Percentiles rank a stretch among this genome's conserved stretches.
These are phyloP conservation scores for Fomitopsis pulvina DNA, from an alignment of 768 basidiomycete genomes.

Conservation along the genomic window DNA sequence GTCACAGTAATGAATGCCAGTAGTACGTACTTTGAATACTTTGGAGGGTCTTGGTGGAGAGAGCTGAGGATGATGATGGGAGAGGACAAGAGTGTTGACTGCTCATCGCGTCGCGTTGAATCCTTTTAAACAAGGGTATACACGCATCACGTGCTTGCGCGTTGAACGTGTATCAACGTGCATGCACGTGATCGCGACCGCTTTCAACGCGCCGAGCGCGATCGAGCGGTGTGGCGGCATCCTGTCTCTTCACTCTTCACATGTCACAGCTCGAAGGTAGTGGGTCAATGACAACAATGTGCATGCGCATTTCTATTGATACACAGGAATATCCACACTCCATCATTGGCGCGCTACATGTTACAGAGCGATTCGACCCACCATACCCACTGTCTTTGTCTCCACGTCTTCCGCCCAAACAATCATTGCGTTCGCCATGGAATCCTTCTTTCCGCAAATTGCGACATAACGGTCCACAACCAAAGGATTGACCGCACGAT, in stretches of 20 bases:
- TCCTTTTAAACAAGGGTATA: conserved; percentile 15
- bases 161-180: conserved; percentile 13
- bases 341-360: neutral
- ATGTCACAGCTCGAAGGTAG: neutral
- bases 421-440: conserved; percentile 16
- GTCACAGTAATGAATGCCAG: neutral
- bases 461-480: conserved; percentile 44
- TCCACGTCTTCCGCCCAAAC: conserved; percentile 56
- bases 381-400: conserved; percentile 61
- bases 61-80: conserved; percentile 13
- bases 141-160: conserved; percentile 15
- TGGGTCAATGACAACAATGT: neutral
- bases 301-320: neutral
- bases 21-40: neutral
- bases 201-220: neutral
- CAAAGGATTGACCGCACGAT: conserved; percentile 62
- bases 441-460: conserved; percentile 39
- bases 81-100: conserved; percentile 13
- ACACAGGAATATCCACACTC: neutral
- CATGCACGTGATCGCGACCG: conserved; percentile 11
- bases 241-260: neutral
- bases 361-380: conserved; percentile 35
- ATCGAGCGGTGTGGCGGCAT: no score
- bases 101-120: conserved; percentile 12
- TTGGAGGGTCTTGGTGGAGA: conserved; percentile 4